Evolutionary conservation across 441 rosid species (phyloP), one percentile per base, ranked within the genome.

Genomic region (Biscutella laevigata): DNA sequence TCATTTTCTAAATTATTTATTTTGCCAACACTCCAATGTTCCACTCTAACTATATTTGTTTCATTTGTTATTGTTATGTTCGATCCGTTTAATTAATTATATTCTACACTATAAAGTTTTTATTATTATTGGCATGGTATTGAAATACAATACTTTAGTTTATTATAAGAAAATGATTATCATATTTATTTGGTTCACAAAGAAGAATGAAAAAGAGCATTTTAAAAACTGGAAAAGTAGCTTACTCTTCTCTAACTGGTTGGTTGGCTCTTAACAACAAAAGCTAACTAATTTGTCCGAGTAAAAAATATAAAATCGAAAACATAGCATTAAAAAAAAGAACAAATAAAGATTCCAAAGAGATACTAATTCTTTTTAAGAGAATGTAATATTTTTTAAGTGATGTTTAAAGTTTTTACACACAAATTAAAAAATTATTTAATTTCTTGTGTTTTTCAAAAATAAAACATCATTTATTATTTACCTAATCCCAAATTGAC

Each of bases 241-340:
- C 41, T 44, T 34, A 13, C 35, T 19, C 58, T 57, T 64, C 64
- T 57, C 34, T 41, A 48, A 53, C 58, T 24, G 48, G 16, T 57
- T 64, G 53, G 64, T 57, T 56, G 45, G 57, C 63, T 57, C 58
- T 41, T 57, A 40, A 40, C 63, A 26, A 36, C 45, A 34, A 53
- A 56, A 50, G 58, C 41, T 39, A 40, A 27, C 8, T 10, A 32
- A 4, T 9, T 20, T 55, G 47, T 48, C 10, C 24, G 46, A 57
- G 33, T 40, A 14, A 33, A 40, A 36, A n/a, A n/a, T n/a, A n/a
- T n/a, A 29, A 54, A 29, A 17, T 4, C 2, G 3, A 13, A 52
- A 26, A 20, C 13, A 47, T 15, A 30, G 17, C 54, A 53, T 53
- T 6, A 43, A 3, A 19, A 43, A 52, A 60, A 60, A 40, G 27